Conservation (phyloP, 495 filamentous ascomycete genomes). For the Penicillium psychrofluorescens region DNA sequence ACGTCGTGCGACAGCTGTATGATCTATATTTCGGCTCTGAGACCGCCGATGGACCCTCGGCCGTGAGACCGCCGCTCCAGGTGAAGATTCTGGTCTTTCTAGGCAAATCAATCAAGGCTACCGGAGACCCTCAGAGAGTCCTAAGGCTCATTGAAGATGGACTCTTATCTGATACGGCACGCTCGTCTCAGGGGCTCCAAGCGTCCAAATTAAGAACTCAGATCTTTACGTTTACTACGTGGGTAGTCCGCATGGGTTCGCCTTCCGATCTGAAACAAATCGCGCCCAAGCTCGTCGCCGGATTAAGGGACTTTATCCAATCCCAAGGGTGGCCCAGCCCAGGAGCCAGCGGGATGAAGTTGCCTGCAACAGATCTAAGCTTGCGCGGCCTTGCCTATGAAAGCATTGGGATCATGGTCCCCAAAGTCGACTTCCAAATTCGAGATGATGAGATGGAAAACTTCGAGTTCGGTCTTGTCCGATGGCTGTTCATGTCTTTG, state of each 20-base stretch:
- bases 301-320: slow-evolving; percentile 67
- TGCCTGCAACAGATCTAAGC: slow-evolving; percentile 52
- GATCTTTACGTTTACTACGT: slow-evolving; percentile 83
- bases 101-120: slow-evolving; percentile 65
- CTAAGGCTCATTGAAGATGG: slow-evolving; percentile 62
- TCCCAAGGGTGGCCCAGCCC: slow-evolving; percentile 77
- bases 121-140: slow-evolving; percentile 56
- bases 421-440: slow-evolving; percentile 33
- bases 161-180: slow-evolving; percentile 41
- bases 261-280: slow-evolving; percentile 51
- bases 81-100: slow-evolving; percentile 67
- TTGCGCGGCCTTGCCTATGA: slow-evolving; percentile 75
- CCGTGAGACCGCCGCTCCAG: slow-evolving; percentile 62
- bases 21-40: slow-evolving; percentile 55
- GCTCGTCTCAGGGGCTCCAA: slow-evolving; percentile 55
- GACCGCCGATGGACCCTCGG: slow-evolving; percentile 33
- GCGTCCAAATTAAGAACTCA: slow-evolving; percentile 68
- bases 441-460: slow-evolving; percentile 28
- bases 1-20: slow-evolving; percentile 57
- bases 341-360: slow-evolving; percentile 31
- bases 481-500: slow-evolving; percentile 77
- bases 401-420: slow-evolving; percentile 72
- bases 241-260: slow-evolving; percentile 71
- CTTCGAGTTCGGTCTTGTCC: slow-evolving; percentile 53
- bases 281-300: slow-evolving; percentile 61